Conservation (phyloP, 768 basidiomycete genomes). For the Leccinum disarticulatum region DNA sequence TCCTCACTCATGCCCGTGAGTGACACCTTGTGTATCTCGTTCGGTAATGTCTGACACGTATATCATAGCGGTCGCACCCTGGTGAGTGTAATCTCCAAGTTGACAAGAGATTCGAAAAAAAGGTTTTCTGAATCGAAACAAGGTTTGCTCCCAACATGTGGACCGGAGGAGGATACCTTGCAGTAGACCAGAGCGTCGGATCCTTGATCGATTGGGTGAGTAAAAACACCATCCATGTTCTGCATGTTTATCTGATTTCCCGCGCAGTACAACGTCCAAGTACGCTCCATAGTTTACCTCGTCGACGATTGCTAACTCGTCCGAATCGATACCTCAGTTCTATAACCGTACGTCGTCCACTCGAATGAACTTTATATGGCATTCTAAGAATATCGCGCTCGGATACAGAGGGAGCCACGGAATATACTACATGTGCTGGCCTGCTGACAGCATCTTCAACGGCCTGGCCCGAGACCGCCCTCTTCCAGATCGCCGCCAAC, state of each 20-base stretch:
- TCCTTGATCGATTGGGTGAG: conserved; percentile 46
- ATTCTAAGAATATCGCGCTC: not conserved
- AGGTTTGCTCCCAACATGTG: conserved; percentile 25
- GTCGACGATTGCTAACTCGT: conserved; percentile 3
- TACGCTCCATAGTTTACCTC: conserved; percentile 11
- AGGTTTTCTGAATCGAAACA: not conserved
- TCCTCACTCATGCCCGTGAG: conserved; percentile 35
- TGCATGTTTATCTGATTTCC: not conserved
- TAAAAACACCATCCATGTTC: not conserved
- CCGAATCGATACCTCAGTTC: conserved; percentile 15
- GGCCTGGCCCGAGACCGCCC: conserved; percentile 60
- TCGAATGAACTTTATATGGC: not conserved
- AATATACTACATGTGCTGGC: conserved; percentile 62
- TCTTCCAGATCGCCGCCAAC: conserved; percentile 51
- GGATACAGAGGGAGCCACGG: conserved; percentile 52
- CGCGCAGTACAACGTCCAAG: conserved; percentile 39
- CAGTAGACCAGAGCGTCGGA: conserved; percentile 38
- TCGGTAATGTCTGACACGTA: not conserved
- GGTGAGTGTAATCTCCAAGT: conserved; percentile 12
- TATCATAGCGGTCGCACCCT: conserved; percentile 21
- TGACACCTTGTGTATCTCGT: not conserved
- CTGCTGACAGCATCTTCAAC: conserved; percentile 59
- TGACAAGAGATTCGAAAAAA: not conserved
- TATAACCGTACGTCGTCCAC: conserved; percentile 28
- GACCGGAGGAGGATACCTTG: conserved; percentile 39